Conservation (phyloP, 2,329 filamentous ascomycete genomes). For the Pseudocercospora macadamiae region DNA sequence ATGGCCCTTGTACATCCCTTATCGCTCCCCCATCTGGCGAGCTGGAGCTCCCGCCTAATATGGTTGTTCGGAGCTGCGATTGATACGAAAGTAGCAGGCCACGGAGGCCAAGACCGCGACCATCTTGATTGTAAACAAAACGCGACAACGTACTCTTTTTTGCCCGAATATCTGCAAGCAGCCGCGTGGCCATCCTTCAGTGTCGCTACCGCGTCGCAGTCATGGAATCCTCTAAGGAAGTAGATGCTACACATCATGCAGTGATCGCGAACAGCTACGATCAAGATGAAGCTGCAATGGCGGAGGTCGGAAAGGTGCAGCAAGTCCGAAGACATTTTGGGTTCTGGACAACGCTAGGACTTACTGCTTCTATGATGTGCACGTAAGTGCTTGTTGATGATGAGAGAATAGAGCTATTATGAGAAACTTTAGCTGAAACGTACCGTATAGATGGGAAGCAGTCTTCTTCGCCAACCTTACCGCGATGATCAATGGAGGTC, state of each 20-base stretch:
- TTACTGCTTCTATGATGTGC: conserved; percentile 25
- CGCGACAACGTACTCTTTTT: background rate
- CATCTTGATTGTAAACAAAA: background rate
- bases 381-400: background rate
- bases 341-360: conserved; percentile 24
- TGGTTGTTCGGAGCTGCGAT: background rate
- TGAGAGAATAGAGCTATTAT: background rate
- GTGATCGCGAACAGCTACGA: background rate
- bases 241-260: background rate
- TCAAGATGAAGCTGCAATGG: conserved; percentile 18
- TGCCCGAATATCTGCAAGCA: background rate
- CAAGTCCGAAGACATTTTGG: conserved; percentile 18
- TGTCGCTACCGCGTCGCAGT: background rate
- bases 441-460: conserved; percentile 23
- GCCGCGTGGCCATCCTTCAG: background rate
- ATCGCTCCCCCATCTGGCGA: background rate
- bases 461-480: conserved; percentile 22
- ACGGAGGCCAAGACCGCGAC: too few relatives aligned
- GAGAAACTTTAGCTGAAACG: background rate
- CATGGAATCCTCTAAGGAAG: background rate
- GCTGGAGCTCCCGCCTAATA: background rate
- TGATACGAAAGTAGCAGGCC: background rate
- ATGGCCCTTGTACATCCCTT: background rate
- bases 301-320: conserved; percentile 16
- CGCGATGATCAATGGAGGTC: conserved; percentile 29